These are phyloP conservation scores for Ceratobasidium papillatum DNA, from an alignment of 1,284 basidiomycete genomes.

Conservation along the genomic window DNA sequence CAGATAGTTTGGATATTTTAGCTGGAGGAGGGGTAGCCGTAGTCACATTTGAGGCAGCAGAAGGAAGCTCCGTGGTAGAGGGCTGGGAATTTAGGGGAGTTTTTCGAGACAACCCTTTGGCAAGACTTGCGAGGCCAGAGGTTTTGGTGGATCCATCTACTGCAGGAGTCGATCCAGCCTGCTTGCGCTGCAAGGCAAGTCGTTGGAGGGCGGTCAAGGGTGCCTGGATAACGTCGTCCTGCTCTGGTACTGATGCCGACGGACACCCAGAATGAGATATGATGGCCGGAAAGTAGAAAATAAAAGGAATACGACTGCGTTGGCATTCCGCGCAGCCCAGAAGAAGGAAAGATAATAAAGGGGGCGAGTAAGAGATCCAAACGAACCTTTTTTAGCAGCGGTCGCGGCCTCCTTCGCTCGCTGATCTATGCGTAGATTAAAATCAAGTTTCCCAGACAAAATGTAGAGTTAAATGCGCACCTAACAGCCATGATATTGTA, in stretches of 20 bases:
- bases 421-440: not conserved
- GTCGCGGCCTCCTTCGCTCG: constrained; percentile 20
- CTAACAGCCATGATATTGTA: constrained; percentile 75
- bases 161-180: constrained; percentile 36
- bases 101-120: constrained; percentile 38
- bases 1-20: constrained; percentile 39
- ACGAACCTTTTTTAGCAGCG: constrained; percentile 80
- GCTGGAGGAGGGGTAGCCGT: constrained; percentile 11
- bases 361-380: constrained; percentile 40
- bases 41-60: constrained; percentile 13
- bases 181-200: constrained; percentile 61
- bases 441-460: not conserved
- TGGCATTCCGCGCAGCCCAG: not conserved
- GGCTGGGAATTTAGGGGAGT: constrained; percentile 43
- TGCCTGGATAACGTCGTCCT: constrained; percentile 59
- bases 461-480: constrained; percentile 55
- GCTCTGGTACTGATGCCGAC: constrained; percentile 22
- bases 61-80: constrained; percentile 27
- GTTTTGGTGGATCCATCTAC: constrained; percentile 4
- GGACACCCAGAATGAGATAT: constrained; percentile 13
- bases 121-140: constrained; percentile 17
- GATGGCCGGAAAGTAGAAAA: not conserved
- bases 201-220: constrained; percentile 75
- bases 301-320: not conserved
- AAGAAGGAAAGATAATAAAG: constrained; percentile 24